A percentile compares a stretch with the other conserved stretches of the same genome.
These are phyloP conservation scores for Vigna nakashimae DNA, from an alignment of 306 rosid species.

Conservation along the genomic window DNA sequence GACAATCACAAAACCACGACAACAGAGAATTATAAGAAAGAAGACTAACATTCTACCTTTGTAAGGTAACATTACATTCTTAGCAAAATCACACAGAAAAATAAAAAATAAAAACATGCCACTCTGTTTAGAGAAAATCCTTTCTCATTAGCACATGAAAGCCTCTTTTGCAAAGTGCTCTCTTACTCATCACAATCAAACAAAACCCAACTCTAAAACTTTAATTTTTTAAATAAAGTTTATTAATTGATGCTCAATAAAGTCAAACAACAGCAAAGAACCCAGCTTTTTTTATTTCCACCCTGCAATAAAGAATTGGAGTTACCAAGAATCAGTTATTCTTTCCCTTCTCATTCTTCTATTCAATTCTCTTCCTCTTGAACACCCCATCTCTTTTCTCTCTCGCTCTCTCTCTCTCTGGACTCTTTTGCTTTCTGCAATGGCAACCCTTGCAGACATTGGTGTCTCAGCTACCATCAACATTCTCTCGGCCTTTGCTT, in stretches of 20 bases:
- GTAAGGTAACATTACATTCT: neutral
- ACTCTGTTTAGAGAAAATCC: neutral
- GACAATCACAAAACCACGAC: constrained; percentile 13
- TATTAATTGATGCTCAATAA: neutral
- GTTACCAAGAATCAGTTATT: constrained; percentile 43
- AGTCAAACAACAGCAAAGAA: constrained; percentile 45
- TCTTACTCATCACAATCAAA: constrained; percentile 44
- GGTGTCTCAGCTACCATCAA: constrained; percentile 92
- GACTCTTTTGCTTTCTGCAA: constrained; percentile 43
- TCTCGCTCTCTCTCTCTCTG: neutral
- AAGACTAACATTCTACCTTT: too few relatives aligned
- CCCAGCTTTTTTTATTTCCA: constrained; percentile 14
- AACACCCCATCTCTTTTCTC: neutral
- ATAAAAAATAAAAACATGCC: neutral
- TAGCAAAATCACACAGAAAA: neutral
- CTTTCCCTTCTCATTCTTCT: constrained; percentile 46
- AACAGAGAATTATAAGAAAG: neutral
- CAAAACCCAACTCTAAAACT: constrained; percentile 43
- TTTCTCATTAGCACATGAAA: constrained; percentile 49
- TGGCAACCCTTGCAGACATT: constrained; percentile 88
- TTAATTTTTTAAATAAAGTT: constrained; percentile 1
- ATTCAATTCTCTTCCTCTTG: constrained; percentile 29
- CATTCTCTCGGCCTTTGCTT: constrained; percentile 75
- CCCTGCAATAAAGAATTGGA: constrained; percentile 30
- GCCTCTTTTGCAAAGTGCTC: constrained; percentile 4